Evolutionary conservation across 306 rosid genomes (phyloP).

Genomic region (Dicorynia guianensis): DNA sequence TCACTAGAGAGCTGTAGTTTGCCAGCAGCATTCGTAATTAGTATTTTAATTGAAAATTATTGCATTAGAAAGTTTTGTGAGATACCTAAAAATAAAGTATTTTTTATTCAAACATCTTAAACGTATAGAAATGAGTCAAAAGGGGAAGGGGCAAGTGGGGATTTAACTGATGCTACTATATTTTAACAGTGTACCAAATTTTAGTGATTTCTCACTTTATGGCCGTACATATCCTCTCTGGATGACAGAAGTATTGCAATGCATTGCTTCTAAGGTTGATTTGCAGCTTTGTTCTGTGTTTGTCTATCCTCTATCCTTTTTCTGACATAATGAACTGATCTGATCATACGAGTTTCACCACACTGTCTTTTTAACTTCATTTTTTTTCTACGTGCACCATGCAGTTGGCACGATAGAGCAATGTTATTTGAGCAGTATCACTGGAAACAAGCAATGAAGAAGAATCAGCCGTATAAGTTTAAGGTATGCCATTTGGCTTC

Average conservation of each 20-base stretch:
- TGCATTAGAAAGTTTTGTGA: background rate
- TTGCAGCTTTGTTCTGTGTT: slow-evolving; percentile 27
- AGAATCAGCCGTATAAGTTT: slow-evolving; percentile 71
- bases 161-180: background rate
- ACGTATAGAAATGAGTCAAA: background rate
- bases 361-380: background rate
- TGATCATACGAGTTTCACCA: background rate
- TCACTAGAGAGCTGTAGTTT: background rate
- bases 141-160: background rate
- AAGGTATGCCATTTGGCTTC: slow-evolving; percentile 52
- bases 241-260: slow-evolving; percentile 1
- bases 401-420: slow-evolving; percentile 94
- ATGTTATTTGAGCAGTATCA: slow-evolving; percentile 85
- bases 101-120: background rate
- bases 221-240: background rate
- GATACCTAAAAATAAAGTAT: background rate
- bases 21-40: background rate
- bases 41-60: background rate
- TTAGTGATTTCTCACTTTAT: background rate
- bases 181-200: background rate
- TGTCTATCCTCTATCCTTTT: slow-evolving; percentile 7
- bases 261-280: slow-evolving; percentile 15
- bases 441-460: slow-evolving; percentile 80
- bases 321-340: slow-evolving; percentile 13
- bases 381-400: background rate